These are phyloP conservation scores for Coprinellus micaceus DNA, from an alignment of 768 basidiomycete genomes.

Conservation along the genomic window DNA sequence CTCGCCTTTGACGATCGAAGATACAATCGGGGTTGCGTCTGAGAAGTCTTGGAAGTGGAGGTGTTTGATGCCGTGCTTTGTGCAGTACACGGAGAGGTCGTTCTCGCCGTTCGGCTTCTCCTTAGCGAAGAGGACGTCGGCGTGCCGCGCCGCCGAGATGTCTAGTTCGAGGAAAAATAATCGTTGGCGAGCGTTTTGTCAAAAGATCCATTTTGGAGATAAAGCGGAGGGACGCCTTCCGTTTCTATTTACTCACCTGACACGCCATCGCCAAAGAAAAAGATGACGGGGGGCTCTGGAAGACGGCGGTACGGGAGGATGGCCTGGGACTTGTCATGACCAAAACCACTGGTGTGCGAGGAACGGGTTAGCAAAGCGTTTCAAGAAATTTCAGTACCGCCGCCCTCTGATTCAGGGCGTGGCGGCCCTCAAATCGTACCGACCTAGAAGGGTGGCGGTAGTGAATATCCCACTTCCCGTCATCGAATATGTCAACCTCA, in stretches of 20 bases:
- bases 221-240: not conserved
- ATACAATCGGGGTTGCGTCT: constrained; percentile 55
- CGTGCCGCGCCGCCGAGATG: constrained; percentile 87
- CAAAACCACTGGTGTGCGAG: constrained; percentile 56
- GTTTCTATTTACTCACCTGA: constrained; percentile 83
- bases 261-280: constrained; percentile 98
- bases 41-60: constrained; percentile 73
- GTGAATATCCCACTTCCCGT: constrained; percentile 76
- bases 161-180: constrained; percentile 41
- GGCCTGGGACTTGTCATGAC: constrained; percentile 95
- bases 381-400: no score
- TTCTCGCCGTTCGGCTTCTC: constrained; percentile 73
- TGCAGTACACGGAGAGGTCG: constrained; percentile 83
- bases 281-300: constrained; percentile 67
- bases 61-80: constrained; percentile 72
- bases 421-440: constrained; percentile 11
- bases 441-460: constrained; percentile 88
- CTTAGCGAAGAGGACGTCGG: constrained; percentile 95
- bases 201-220: not conserved
- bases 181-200: not conserved
- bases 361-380: no score
- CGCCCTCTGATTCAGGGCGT: not conserved
- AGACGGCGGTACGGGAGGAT: constrained; percentile 87
- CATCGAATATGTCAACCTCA: constrained; percentile 62
- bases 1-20: constrained; percentile 67